Base-by-base conservation (phyloP, 1,139 yeast genomes). In the Yamadazyma atlantica region DNA sequence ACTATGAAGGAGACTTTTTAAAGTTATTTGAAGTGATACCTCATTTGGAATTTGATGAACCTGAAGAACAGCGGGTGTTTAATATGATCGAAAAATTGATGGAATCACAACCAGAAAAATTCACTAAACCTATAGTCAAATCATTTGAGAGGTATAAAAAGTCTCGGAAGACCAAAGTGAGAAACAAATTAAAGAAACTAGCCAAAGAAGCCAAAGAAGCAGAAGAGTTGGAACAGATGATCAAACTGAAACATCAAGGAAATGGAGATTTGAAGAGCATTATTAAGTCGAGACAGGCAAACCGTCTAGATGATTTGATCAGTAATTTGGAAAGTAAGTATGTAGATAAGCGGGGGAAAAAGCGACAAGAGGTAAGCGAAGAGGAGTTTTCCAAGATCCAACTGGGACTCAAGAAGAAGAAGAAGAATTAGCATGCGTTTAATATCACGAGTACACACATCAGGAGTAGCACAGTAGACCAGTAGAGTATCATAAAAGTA, bases 1-100 rank as follows among this genome's bases (percentile, higher is more conserved):
- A 69, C 48, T 74, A 75, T 44, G 75, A 82, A 19, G 96, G 96
- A 4, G 86, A 85, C 51, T 76, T 87, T 52, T 65, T 81, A 36
- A 68, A 70, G 41, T 62, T 88, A 12, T 84, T 87, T 55, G 95
- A 86, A 55, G 70, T 72, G 33, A 82, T 88, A 6, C 85, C 94
- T 12, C 96, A 88, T 58, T 71, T 85, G 37, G 89, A 83, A 44
- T 73, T 82, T 36, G 69, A 71, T n/a, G 76, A 67, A 38, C 72
- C 62, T 5, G 85, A 80, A 47, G 89, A 83, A 48, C 60, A 60
- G 36, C 69, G 96, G 27, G 72, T 85, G 19, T 75, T 74, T 42
- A 57, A 57, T 3, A 67, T 80, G 3, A 74, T 87, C 23, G 68
- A 72, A 29, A 72, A 64, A 33, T 73, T 66, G n/a, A 73, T 87